A percentile compares a stretch with the other conserved stretches of the same genome.
phyloP scores from a whole-genome alignment of 345 rosid genomes.

The Lepidium didymum region DNA sequence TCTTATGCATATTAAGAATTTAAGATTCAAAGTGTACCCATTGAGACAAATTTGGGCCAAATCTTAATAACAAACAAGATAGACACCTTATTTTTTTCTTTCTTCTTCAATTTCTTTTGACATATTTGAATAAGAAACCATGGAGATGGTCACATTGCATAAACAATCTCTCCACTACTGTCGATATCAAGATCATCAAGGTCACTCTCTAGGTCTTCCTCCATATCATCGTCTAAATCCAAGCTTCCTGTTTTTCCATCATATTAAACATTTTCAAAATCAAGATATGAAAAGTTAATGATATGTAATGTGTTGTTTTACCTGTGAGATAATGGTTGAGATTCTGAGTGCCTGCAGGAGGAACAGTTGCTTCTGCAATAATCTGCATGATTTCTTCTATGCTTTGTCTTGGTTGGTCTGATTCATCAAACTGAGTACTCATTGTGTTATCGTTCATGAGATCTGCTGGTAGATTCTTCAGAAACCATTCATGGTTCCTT shows the following conservation, averaged over 20 bases:
- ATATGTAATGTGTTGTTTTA: neutral
- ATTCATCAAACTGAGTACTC: slow-evolving; percentile 62
- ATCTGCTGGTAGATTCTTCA: slow-evolving; percentile 87
- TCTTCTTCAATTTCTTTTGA: neutral
- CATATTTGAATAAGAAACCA: slow-evolving; percentile 3
- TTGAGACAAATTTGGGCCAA: slow-evolving; percentile 3
- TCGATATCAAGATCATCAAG: slow-evolving; percentile 83
- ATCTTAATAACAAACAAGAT: neutral
- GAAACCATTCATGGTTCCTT: slow-evolving; percentile 86
- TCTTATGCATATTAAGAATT: slow-evolving; percentile 2
- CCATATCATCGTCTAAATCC: slow-evolving; percentile 93
- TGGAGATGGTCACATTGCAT: slow-evolving; percentile 59
- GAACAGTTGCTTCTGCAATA: slow-evolving; percentile 86
- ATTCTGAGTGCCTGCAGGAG: slow-evolving; percentile 60
- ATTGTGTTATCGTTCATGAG: slow-evolving; percentile 54
- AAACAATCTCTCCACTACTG: slow-evolving; percentile 92
- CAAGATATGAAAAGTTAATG: neutral
- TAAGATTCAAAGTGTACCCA: slow-evolving; percentile 13
- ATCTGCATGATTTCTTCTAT: slow-evolving; percentile 92
- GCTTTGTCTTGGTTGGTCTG: slow-evolving; percentile 81
- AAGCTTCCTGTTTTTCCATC: slow-evolving; percentile 45
- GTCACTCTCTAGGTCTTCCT: slow-evolving; percentile 84
- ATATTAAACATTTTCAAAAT: neutral
- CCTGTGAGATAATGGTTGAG: slow-evolving; percentile 63
- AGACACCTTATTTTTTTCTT: neutral